These are phyloP conservation scores for Claviceps lovelessii DNA, from an alignment of 2,329 filamentous ascomycete species.

Conservation along the genomic window DNA sequence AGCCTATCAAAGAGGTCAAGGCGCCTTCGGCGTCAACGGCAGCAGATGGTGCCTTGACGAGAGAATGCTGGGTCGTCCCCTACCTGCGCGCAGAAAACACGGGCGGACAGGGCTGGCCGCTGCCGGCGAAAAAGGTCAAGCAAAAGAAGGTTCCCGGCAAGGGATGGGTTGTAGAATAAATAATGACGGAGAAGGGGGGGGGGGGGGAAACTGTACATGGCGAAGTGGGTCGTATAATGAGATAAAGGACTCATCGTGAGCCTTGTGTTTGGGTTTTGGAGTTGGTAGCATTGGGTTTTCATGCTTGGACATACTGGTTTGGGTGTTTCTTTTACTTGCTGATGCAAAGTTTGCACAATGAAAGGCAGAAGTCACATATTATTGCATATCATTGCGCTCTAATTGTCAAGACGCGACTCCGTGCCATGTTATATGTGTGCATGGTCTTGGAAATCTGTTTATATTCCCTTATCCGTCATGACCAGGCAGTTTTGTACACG, in stretches of 20 bases:
- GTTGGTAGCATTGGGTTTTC: background rate
- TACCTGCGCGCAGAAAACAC: constrained; percentile 55
- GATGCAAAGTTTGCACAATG: background rate
- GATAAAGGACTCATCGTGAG: background rate
- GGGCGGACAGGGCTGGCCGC: constrained; percentile 62
- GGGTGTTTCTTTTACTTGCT: background rate
- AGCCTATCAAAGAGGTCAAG: constrained; percentile 74
- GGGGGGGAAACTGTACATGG: background rate
- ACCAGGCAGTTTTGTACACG: too few relatives aligned
- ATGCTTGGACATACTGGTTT: background rate
- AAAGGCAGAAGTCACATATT: too few relatives aligned
- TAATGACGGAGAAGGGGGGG: background rate
- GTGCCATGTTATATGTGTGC: too few relatives aligned
- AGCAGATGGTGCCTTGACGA: constrained; percentile 25
- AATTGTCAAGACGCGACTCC: too few relatives aligned
- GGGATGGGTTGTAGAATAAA: constrained; percentile 57
- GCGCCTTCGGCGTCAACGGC: constrained; percentile 18
- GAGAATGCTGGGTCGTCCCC: constrained; percentile 75
- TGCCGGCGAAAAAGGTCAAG: constrained; percentile 71
- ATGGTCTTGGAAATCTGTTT: too few relatives aligned
- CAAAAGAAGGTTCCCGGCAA: constrained; percentile 60
- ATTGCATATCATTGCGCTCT: too few relatives aligned
- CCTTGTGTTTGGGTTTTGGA: background rate
- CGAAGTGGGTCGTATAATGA: too few relatives aligned
- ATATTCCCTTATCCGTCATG: too few relatives aligned